Evolutionary conservation across 2,329 filamentous ascomycete genomes (phyloP).

Genomic region (Aureobasidium vineae): DNA sequence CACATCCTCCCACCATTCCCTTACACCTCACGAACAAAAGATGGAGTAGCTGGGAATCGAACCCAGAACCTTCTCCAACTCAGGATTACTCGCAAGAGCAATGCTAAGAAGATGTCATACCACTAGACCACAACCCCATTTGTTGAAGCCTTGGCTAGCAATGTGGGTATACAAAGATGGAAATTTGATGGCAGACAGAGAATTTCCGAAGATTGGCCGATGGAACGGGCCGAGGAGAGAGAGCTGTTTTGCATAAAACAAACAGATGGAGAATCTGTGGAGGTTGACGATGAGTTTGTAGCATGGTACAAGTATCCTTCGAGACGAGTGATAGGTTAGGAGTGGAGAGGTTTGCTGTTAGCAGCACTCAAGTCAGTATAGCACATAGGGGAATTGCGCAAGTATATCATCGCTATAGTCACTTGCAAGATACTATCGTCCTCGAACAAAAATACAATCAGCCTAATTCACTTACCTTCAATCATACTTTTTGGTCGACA

Average conservation of each 20-base stretch:
- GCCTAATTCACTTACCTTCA: too few relatives aligned
- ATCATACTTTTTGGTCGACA: too few relatives aligned
- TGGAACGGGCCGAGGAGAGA: background rate
- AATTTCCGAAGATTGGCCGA: background rate
- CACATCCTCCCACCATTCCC: too few relatives aligned
- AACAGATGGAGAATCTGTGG: background rate
- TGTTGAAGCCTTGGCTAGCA: background rate
- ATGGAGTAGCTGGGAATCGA: constrained; percentile 23
- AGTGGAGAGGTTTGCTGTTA: too few relatives aligned
- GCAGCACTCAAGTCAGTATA: too few relatives aligned
- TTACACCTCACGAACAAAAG: background rate
- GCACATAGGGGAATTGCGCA: too few relatives aligned
- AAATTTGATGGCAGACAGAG: background rate
- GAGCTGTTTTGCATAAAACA: background rate
- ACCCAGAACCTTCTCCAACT: constrained; percentile 25
- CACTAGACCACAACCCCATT: constrained; percentile 23
- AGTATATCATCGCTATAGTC: too few relatives aligned
- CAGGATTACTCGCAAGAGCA: background rate
- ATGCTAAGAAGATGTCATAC: constrained; percentile 26
- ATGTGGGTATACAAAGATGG: background rate
- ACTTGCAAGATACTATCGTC: too few relatives aligned
- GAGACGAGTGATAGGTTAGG: too few relatives aligned
- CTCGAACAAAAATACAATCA: too few relatives aligned
- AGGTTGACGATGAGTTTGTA: too few relatives aligned
- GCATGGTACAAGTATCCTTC: too few relatives aligned